Evolutionary conservation across 2,329 filamentous ascomycete species (phyloP), one percentile per base, ranked within the genome.

Genomic region (Tolypocladium endophyticum): DNA sequence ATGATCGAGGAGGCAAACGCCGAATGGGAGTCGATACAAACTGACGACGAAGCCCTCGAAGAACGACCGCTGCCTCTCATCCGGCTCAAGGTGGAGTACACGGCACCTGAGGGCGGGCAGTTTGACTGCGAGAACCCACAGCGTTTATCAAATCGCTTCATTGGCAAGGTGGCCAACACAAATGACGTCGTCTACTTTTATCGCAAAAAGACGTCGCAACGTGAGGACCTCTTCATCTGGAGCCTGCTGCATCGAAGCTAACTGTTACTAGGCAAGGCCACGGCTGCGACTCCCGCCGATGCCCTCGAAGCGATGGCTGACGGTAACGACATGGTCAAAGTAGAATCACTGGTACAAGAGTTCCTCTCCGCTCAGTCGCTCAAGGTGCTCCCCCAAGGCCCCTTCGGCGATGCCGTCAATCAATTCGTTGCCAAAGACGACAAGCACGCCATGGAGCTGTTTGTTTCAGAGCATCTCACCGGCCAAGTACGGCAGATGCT

Each of bases 401-500:
- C 88, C 0, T 97, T 99, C 68, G 89, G 92, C 20, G 92, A 97
- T 68, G 94, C 94, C 0, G 91, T 99, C 6, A 87, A 87, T 55
- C 89, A 96, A 62, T 99, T 94, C 67, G 91, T 99, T 33, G 87
- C 92, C 71, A 97, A 97, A 66, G 91, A 96, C 65, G 94, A 99
- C 76, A 96, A 92, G 70, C 87, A 94, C 67, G 91, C 91, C 3
- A 91, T 97, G 86, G 86, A 92, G 68, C 78, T 86, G 52, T 93
- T 93, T 66, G 87, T 93, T 12, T 83, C 82, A 28, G 87, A 91
- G 38, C 88, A 87, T 18, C 76, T 93, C 2, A 80, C 83, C 2
- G 84, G 81, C 28, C 88, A 92, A 68, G 82, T 92, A 23, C 85
- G 86, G 64, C 82, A 88, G 62, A 79, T 93, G 67, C 77, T 92